Base-by-base conservation (phyloP, 352 stramenopile species). In the Phytophthora megakarya region DNA sequence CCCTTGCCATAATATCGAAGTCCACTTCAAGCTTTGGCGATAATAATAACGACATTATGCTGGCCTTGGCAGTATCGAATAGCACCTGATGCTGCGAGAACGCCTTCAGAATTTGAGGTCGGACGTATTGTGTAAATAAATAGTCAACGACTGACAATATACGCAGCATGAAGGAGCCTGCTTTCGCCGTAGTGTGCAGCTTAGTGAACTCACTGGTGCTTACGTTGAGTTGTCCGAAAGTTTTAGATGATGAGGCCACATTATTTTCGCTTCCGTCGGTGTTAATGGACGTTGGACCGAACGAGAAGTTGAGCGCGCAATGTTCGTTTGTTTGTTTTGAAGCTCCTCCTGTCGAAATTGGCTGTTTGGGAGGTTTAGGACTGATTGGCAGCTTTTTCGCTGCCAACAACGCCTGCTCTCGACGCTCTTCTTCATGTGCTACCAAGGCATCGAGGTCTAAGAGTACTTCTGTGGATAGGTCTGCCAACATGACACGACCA, bases 141-240 rank as follows among this genome's bases (percentile, higher is more conserved):
- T 75, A 70, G 19, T 88, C 63, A 15, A 86, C 42, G 9, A 91
- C 43, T 15, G 75, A 75, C 39, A 85, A 48, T 22, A 89, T 12
- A 4, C 70, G 71, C 11, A 81, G 63, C 19, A 69, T 64, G 46
- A 89, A 86, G 3, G 75, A 84, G 0, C 82, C 82, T 19, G 67
- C 67, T 44, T 84, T 86, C 6, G 78, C 82, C 5, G 60, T 75
- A 0, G 83, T 80, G 35, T 89, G 80, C 30, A 91, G 67, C 62
- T 88, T 87, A 2, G 81, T 89, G 65, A 89, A 85, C 35, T 78
- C 72, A 26, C 80, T 89, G 2, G 81, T 76, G 12, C 64, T 61
- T 22, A 89, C 40, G 1, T 73, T 73, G 32, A 75, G 61, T 40
- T 64, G 67, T 2, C 67, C 61, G 8, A 59, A 52, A 1, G 53